phyloP scores from a whole-genome alignment of 2,329 filamentous ascomycete genomes.

The Fusarium euwallaceae region DNA sequence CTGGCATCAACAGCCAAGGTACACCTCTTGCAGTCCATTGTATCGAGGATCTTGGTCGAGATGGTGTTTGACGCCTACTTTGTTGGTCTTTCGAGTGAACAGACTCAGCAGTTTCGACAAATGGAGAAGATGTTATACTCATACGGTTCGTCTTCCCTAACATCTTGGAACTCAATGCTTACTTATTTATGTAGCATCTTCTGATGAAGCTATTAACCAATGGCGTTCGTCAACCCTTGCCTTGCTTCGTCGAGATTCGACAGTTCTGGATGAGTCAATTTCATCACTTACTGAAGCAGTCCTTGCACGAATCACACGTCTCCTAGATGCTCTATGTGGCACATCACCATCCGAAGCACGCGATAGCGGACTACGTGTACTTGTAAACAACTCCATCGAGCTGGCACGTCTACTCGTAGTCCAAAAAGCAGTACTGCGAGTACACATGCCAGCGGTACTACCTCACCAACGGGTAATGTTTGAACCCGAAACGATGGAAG shows the following conservation, averaged over 20 bases:
- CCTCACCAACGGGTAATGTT: slow-evolving; percentile 69
- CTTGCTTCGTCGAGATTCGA: slow-evolving; percentile 67
- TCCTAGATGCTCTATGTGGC: slow-evolving; percentile 65
- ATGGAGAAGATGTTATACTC: slow-evolving; percentile 56
- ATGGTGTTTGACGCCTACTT: slow-evolving; percentile 74
- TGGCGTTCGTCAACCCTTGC: slow-evolving; percentile 76
- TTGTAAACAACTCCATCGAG: slow-evolving; percentile 67
- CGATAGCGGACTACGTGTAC: slow-evolving; percentile 65
- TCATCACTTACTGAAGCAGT: slow-evolving; percentile 57
- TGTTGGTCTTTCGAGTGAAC: slow-evolving; percentile 70
- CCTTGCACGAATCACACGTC: slow-evolving; percentile 60
- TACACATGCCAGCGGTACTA: slow-evolving; percentile 67
- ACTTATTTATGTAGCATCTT: slow-evolving; percentile 50
- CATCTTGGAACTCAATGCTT: background rate
- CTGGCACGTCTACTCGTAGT: slow-evolving; percentile 68
- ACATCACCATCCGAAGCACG: slow-evolving; percentile 57
- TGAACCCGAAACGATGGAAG: slow-evolving; percentile 73
- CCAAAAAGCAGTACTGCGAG: slow-evolving; percentile 70
- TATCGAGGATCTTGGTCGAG: slow-evolving; percentile 71
- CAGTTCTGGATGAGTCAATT: slow-evolving; percentile 61
- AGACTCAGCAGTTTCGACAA: slow-evolving; percentile 63
- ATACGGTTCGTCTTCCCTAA: slow-evolving; percentile 37
- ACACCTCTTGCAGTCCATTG: slow-evolving; percentile 72
- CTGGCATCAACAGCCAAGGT: slow-evolving; percentile 69
- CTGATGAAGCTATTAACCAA: slow-evolving; percentile 70